Evolutionary conservation across 2,329 filamentous ascomycete species (phyloP).

Genomic region (Colletotrichum musicola): DNA sequence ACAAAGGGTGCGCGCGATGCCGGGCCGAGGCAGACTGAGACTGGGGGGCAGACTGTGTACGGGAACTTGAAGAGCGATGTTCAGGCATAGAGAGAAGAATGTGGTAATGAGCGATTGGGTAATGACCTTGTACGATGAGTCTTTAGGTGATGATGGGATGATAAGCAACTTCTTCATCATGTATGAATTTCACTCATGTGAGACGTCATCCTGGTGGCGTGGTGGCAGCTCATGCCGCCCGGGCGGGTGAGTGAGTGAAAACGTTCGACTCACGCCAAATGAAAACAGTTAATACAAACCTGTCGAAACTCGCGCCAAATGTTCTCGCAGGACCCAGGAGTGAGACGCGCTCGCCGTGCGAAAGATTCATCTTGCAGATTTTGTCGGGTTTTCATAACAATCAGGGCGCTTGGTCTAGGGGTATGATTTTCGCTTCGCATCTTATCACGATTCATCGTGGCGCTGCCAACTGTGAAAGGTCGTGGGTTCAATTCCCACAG

Average conservation of each 20-base stretch:
- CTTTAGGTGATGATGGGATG: neutral
- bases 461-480: conserved; percentile 26
- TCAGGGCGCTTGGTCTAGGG: conserved; percentile 39
- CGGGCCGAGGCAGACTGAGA: conserved; percentile 44
- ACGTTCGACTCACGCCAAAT: too few species aligned
- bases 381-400: too few species aligned
- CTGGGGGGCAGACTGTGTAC: conserved; percentile 46
- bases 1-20: conserved; percentile 42
- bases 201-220: too few species aligned
- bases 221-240: too few species aligned
- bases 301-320: too few species aligned
- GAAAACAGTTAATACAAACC: too few species aligned
- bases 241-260: too few species aligned
- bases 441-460: neutral
- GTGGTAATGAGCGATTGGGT: neutral
- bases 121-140: conserved; percentile 28
- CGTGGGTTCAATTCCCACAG: conserved; percentile 39
- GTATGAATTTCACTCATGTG: too few species aligned
- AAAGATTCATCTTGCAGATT: too few species aligned
- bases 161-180: neutral
- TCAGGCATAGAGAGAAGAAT: conserved; percentile 10
- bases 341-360: too few species aligned
- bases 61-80: conserved; percentile 46
- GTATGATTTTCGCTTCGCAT: conserved; percentile 40
- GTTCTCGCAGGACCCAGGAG: too few species aligned